Evolutionary conservation across 495 filamentous ascomycete species (phyloP), one percentile per base, ranked within the genome.

Genomic region (Pyrenula aspistea): DNA sequence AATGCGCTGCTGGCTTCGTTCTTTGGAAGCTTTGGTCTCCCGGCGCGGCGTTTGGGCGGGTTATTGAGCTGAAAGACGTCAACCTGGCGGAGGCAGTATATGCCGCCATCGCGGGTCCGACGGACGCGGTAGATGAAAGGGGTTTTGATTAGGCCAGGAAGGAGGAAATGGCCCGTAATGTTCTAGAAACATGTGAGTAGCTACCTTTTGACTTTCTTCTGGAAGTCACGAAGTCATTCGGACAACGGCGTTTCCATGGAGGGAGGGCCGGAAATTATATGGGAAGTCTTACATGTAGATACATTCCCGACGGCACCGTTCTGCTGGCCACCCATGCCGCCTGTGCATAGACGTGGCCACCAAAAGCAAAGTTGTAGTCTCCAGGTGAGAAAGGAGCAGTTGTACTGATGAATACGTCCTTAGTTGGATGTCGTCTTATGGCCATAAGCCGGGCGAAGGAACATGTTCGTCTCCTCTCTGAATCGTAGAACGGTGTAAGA

Each of bases 271-370:
- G n/a, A n/a, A n/a, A n/a, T n/a, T n/a, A n/a, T n/a, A n/a, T n/a
- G n/a, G n/a, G n/a, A n/a, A n/a, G n/a, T n/a, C 82, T 60, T 75
- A 86, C 82, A 70, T 86, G 80, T 53, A 87, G 71, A 22, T 83
- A 70, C 22, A 82, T 73, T 1, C 79, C 74, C 36, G 71, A 68
- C 3, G 56, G 61, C 11, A 83, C 75, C 12, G 76, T 81, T 53
- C 76, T 74, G 2, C 76, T 80, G 12, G 79, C 84, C 0, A 82
- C 83, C 66, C 83, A 75, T 4, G 76, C 81, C 0, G 81, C 73
- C 61, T 89, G 85, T 2, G 79, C 78, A 59, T 83, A 88, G 3
- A 87, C 84, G 68, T 86, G 82, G 0, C 83, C 85, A 8, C 85
- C 85, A 61, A 74, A 86, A 11, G 77, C 76, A 1, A 65, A 67